Percentiles rank a stretch among this genome's conserved stretches.
phyloP scores from a whole-genome alignment of 371 early-diverging fungal genomes.

The Mucor plumbeus region DNA sequence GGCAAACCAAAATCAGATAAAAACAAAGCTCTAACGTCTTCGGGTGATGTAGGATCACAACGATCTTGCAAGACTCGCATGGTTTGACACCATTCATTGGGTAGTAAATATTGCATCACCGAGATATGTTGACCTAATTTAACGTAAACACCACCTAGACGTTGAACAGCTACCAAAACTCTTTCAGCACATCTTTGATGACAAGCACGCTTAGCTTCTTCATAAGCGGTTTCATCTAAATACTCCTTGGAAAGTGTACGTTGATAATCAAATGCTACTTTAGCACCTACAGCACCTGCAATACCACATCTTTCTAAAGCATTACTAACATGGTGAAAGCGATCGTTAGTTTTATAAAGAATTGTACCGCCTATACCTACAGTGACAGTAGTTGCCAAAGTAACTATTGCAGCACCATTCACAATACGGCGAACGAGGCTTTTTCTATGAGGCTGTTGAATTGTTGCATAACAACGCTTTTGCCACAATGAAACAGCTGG shows the following conservation, averaged over 20 bases:
- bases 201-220: constrained; percentile 41
- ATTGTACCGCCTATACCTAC: constrained; percentile 40
- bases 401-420: constrained; percentile 24
- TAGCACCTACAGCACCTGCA: constrained; percentile 52
- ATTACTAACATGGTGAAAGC: constrained; percentile 45
- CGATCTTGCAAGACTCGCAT: constrained; percentile 88
- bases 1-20: constrained; percentile 67
- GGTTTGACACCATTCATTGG: constrained; percentile 86
- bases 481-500: neutral
- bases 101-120: constrained; percentile 87
- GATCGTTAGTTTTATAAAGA: constrained; percentile 53
- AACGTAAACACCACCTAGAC: constrained; percentile 90
- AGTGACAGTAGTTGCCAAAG: constrained; percentile 25
- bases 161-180: constrained; percentile 59
- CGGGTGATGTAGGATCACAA: constrained; percentile 72
- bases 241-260: constrained; percentile 54
- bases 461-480: neutral
- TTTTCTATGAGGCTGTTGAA: constrained; percentile 6
- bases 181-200: constrained; percentile 63
- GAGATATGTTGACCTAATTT: constrained; percentile 92
- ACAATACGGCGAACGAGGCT: constrained; percentile 12
- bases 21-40: constrained; percentile 73
- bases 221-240: constrained; percentile 43
- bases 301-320: constrained; percentile 52
- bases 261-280: constrained; percentile 70